A percentile compares a stretch with the other conserved stretches of the same genome.
These are phyloP conservation scores for Marchantia paleacea DNA, from an alignment of 225 moss, liverwort and hornwort species.

Conservation along the genomic window DNA sequence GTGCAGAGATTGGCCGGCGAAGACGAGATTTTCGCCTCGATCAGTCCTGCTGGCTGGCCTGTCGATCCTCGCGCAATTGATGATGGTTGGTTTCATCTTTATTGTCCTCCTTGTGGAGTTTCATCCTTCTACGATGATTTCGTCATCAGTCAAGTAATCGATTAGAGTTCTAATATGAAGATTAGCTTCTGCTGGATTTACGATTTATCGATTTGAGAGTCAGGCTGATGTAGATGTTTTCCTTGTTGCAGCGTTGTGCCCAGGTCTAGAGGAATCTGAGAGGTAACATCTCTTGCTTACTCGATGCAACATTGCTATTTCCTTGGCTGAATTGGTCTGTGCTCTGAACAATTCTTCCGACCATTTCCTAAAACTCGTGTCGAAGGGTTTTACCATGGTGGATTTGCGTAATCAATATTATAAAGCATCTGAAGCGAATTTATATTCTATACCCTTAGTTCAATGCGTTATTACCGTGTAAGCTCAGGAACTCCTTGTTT, in stretches of 20 bases:
- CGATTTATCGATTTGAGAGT: background rate
- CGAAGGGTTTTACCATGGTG: background rate
- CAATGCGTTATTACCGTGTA: no score
- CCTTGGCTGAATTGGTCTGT: background rate
- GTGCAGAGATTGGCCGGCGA: conserved; percentile 21
- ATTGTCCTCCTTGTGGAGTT: background rate
- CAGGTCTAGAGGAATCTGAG: conserved; percentile 54
- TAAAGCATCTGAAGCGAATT: no score
- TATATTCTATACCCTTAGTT: no score
- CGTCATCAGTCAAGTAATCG: no score
- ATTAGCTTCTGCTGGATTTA: background rate
- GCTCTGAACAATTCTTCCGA: background rate
- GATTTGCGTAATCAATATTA: no score
- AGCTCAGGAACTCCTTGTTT: background rate
- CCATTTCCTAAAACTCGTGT: background rate
- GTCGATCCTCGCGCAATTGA: conserved; percentile 47
- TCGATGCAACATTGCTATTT: background rate
- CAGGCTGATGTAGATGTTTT: background rate
- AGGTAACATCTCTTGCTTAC: conserved; percentile 41
- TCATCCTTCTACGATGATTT: background rate
- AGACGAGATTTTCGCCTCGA: conserved; percentile 48
- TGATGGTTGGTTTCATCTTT: conserved; percentile 48
- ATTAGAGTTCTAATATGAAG: no score
- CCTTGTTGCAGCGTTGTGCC: conserved; percentile 62
- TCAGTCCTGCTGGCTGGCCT: conserved; percentile 68